Evolutionary conservation across 441 rosid genomes (phyloP), one percentile per base, ranked within the genome.

Genomic region (Breynia disticha): DNA sequence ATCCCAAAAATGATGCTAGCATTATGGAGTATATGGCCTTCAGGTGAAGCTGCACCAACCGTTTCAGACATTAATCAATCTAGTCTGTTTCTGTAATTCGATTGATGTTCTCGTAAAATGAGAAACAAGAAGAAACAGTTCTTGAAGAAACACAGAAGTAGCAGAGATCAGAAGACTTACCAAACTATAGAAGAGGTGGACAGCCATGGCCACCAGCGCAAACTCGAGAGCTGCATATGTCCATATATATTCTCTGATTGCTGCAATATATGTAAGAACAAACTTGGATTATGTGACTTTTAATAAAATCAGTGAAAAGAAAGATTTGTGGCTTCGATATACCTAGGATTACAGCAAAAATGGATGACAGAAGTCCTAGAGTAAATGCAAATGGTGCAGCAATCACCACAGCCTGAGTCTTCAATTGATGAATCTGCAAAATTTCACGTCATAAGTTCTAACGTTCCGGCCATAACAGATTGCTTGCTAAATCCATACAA

Each of bases 221-320:
- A 93, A 93, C 73, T 93, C 90, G 13, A 89, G 83, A 52, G 95
- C 96, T 46, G 96, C 97, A n/a, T 83, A 89, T 21, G 96, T 84
- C 97, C 99, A 93, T 72, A 83, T 75, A 57, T 81, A 89, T 73
- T 89, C 93, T 80, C 72, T 81, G 70, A 84, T 89, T 48, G 93
- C 99, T 93, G 88, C 76, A 66, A 77, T 24, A 35, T 42, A 55
- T 67, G 59, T 22, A n/a, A n/a, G 56, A 49, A 32, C 49, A 51
- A 21, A 11, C 19, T 51, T 51, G 56, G 61, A 57, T 5, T 5
- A 28, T 49, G 18, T 35, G 41, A 49, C 51, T 39, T n/a, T 12
- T 17, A 19, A 35, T 52, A 19, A 55, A 56, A 45, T 1, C 15
- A 8, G 1, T 11, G n/a, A 22, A 11, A 19, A 52, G 49, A 37